Evolutionary conservation across 352 stramenopile genomes (phyloP), one percentile per base, ranked within the genome.

Genomic region (Globisporangium takayamanum): DNA sequence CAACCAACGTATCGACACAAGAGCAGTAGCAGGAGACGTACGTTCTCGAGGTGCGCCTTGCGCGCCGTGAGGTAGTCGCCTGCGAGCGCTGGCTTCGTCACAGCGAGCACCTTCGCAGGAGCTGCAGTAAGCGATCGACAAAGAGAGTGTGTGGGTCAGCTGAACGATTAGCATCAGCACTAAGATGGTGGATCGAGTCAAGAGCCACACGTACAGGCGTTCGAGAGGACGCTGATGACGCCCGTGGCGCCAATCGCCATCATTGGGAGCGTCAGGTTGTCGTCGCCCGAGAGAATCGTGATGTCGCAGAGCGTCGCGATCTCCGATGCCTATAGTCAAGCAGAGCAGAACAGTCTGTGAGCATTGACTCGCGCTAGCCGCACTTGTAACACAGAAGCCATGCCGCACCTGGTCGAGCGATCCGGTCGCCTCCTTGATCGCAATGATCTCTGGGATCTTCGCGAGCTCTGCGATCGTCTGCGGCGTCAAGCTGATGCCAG

Each of bases 401-500:
- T n/a, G 15, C 14, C 28, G 26, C 41, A 72, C 68, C 68, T 92
- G 84, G 63, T 97, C 89, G 25, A 97, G 72, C 45, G 84, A 95
- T 6, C 97, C 96, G 0, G 96, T 99, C 25, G 97, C 96, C 73
- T 99, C 96, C 76, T 99, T 99, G 60, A 99, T 89, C 48, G 94
- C 97, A 39, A 99, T 84, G 68, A 99, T 98, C 63, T 92, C 89
- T n/a, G 94, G 88, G 68, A 99, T 78, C 75, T 97, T 92, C 42
- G 91, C 78, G 14, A 97, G 76, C 55, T 97, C 79, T 8, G 82
- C 93, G 63, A 99, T 95, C 25, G 89, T 98, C 69, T 97, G 89
- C 28, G 97, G 94, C 46, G 80, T 73, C 59, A 99, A 84, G 73
- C 98, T 97, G 55, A 98, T 93, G 55, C 89, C 96, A 36, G 96